Base-by-base conservation (phyloP, 495 filamentous ascomycete genomes). In the Penicillium bovifimosum region DNA sequence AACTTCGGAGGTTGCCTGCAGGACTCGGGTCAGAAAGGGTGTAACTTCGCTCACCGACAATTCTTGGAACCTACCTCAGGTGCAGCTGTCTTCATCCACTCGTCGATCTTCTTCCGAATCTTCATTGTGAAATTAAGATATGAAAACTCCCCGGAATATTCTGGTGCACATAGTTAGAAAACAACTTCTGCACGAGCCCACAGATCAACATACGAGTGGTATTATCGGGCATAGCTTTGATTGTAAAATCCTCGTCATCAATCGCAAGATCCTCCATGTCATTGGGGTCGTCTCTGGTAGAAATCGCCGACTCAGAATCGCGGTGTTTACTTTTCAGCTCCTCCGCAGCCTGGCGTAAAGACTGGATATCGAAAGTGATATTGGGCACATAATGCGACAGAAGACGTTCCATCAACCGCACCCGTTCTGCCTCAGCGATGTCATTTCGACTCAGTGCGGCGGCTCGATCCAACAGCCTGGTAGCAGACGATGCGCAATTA, bases 131-230 rank as follows among this genome's bases (percentile, higher is more conserved):
- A 77, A 41, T 77, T 77, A 33, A 77, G 55, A 46, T 77, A 76
- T 0, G 76, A 79, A 50, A 76, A 79, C 52, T 79, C 76, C 13
- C 76, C 76, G 4, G 76, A 79, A 49, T 79, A 79, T 53, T 79
- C 76, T 79, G 48, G 14, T 1, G 28, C 54, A 29, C 14, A 20
- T 5, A 16, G 40, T 34, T n/a, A 47, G 9, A 24, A 9, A 26
- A 45, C 6, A 14, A 39, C 20, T 11, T 2, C 14, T 9, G 32
- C 35, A 43, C 5, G 34, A 20, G 28, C 14, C 0, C 18, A 11
- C 10, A 38, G 10, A 6, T 7, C 20, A 18, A 68, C 72, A 45
- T 60, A 76, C 73, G 72, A 28, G 73, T 73, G 20, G 72, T 73
- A 54, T 76, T 76, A 61, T 75, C 66, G n/a, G 72, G 69, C 35